Percentiles rank a stretch among this genome's conserved stretches.
Conservation (phyloP, 108 stramenopile species). For the Cylindrotheca fusiformis region DNA sequence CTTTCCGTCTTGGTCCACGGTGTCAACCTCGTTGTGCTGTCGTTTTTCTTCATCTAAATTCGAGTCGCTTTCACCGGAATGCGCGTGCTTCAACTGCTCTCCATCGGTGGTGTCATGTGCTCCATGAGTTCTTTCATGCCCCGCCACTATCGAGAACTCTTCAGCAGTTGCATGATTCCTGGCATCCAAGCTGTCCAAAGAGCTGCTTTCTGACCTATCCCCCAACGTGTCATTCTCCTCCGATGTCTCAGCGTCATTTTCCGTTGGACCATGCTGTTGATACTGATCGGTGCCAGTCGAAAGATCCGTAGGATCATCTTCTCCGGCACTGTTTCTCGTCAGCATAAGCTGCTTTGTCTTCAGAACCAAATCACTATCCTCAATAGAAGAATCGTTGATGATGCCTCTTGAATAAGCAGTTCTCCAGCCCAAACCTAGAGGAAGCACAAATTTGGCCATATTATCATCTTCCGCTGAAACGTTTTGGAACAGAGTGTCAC, state of each 20-base stretch:
- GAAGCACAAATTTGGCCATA: slow-evolving; percentile 25
- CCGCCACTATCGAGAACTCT: too few relatives aligned
- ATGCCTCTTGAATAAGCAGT: slow-evolving; percentile 55
- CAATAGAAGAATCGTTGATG: slow-evolving; percentile 29
- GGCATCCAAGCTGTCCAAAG: too few relatives aligned
- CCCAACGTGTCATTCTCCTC: neutral
- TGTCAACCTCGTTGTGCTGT: too few relatives aligned
- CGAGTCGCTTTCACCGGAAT: too few relatives aligned
- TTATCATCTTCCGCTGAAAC: slow-evolving; percentile 3
- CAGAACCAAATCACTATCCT: neutral
- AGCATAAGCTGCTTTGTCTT: slow-evolving; percentile 6
- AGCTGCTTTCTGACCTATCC: neutral
- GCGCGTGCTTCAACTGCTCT: too few relatives aligned
- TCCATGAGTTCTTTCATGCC: too few relatives aligned
- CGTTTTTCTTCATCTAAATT: too few relatives aligned
- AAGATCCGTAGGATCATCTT: neutral
- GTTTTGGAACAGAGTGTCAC: slow-evolving; percentile 55
- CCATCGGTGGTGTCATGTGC: too few relatives aligned
- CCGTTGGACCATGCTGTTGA: neutral
- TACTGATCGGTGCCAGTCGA: neutral
- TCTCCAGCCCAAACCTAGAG: slow-evolving; percentile 65
- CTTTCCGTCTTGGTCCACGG: too few relatives aligned
- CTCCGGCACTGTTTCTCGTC: neutral
- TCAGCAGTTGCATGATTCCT: too few relatives aligned
- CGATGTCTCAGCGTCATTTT: neutral